These are phyloP conservation scores for Chalciporus sphaerocephalus DNA, from an alignment of 768 basidiomycete species.

Conservation along the genomic window DNA sequence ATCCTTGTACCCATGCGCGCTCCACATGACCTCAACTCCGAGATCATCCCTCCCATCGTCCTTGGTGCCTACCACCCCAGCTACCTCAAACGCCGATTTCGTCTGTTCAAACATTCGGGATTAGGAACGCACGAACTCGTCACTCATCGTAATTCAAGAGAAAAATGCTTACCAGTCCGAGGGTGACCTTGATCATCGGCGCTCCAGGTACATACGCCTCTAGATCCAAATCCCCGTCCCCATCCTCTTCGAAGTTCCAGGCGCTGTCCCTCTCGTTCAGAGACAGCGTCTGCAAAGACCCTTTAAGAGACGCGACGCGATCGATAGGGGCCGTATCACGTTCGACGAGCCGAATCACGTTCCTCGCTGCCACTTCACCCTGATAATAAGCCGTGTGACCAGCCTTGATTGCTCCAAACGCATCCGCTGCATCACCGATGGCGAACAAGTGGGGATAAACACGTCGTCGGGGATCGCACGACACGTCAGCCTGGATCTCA, in stretches of 20 bases:
- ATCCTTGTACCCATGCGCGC: constrained; percentile 38
- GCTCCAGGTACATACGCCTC: constrained; percentile 43
- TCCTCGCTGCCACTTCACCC: constrained; percentile 50
- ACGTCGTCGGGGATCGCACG: constrained; percentile 3
- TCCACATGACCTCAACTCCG: constrained; percentile 46
- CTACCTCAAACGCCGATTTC: constrained; percentile 44
- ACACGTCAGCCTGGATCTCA: constrained; percentile 16
- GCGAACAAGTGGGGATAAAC: constrained; percentile 56
- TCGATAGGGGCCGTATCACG: constrained; percentile 7
- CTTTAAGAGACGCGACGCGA: background rate
- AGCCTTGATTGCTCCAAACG: constrained; percentile 59
- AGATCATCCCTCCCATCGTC: constrained; percentile 46
- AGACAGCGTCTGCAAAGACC: background rate
- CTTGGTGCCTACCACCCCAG: constrained; percentile 41
- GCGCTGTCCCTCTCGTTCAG: background rate
- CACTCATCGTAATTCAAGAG: background rate
- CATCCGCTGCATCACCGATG: constrained; percentile 60
- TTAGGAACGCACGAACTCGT: background rate
- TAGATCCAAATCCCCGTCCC: constrained; percentile 19
- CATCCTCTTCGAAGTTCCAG: background rate
- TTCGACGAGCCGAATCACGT: constrained; percentile 45
- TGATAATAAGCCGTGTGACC: constrained; percentile 55
- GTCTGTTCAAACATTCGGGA: too few species aligned
- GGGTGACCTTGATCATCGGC: constrained; percentile 59
- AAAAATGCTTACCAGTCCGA: constrained; percentile 46